These are phyloP conservation scores for Solanum neorickii DNA, from an alignment of 257 asterid genomes.

Conservation along the genomic window DNA sequence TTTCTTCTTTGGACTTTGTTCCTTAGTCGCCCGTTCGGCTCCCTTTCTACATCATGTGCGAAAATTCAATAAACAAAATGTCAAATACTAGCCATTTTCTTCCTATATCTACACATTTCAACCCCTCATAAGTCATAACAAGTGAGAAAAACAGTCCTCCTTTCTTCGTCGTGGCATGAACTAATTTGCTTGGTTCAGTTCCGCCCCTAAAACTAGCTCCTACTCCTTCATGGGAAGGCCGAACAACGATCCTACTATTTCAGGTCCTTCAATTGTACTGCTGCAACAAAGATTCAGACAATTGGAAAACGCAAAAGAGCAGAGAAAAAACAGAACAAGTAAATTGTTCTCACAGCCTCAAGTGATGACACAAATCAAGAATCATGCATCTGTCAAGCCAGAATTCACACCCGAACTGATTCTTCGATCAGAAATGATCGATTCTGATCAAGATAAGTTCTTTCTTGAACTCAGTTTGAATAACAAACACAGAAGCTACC, in stretches of 20 bases:
- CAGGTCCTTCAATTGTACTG: constrained; percentile 14
- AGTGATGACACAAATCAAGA: background rate
- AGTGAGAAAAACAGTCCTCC: background rate
- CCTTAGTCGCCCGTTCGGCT: background rate
- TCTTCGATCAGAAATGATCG: background rate
- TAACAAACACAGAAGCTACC: background rate
- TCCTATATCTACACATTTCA: background rate
- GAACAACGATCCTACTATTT: background rate
- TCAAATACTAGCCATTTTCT: background rate
- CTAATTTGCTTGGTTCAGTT: background rate
- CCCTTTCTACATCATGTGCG: background rate
- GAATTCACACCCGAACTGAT: background rate
- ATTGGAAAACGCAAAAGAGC: constrained; percentile 12
- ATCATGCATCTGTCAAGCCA: background rate
- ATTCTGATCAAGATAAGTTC: constrained; percentile 2
- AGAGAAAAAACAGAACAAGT: constrained; percentile 3
- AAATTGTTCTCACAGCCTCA: constrained; percentile 3
- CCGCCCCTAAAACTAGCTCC: background rate
- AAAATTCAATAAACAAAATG: background rate
- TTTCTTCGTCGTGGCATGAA: background rate
- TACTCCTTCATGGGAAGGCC: constrained; percentile 9
- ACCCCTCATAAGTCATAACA: background rate
- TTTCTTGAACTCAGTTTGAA: constrained; percentile 5
- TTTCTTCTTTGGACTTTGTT: constrained; percentile 4
- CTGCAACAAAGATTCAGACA: constrained; percentile 25